These are phyloP conservation scores for Inonotus obliquus DNA, from an alignment of 1,284 basidiomycete genomes.

Conservation along the genomic window DNA sequence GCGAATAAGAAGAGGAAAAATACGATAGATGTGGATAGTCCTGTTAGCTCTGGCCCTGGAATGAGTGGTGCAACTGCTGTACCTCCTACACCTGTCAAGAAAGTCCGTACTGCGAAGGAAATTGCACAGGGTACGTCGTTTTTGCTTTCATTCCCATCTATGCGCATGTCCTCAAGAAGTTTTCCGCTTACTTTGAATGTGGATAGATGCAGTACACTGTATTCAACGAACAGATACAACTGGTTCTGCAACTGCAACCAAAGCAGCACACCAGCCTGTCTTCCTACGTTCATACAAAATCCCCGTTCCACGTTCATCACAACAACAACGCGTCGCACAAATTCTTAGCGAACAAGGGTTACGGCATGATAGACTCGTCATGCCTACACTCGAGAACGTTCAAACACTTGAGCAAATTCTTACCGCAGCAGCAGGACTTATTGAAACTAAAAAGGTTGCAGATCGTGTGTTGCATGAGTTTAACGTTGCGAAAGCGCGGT, in stretches of 20 bases:
- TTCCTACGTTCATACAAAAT: constrained; percentile 82
- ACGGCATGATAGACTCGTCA: constrained; percentile 72
- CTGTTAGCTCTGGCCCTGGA: constrained; percentile 19
- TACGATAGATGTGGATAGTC: constrained; percentile 28
- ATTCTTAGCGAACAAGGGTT: constrained; percentile 75
- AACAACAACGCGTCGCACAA: constrained; percentile 70
- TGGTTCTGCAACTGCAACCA: constrained; percentile 52
- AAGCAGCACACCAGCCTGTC: constrained; percentile 71
- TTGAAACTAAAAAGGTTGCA: constrained; percentile 85
- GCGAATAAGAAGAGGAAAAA: constrained; percentile 48
- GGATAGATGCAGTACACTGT: constrained; percentile 65
- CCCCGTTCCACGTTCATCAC: constrained; percentile 67
- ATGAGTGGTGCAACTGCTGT: background rate
- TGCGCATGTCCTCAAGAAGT: background rate
- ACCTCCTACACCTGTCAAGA: constrained; percentile 13
- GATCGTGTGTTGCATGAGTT: constrained; percentile 86
- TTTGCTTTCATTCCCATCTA: constrained; percentile 5
- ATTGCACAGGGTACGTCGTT: constrained; percentile 11
- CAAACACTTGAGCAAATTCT: constrained; percentile 69
- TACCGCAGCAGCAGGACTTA: constrained; percentile 62
- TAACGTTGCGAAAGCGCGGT: constrained; percentile 58
- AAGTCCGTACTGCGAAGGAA: constrained; percentile 31
- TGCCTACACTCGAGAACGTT: constrained; percentile 84
- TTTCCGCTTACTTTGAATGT: background rate
- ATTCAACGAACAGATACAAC: constrained; percentile 67